phyloP scores from a whole-genome alignment of 805 yeast species.

The Candida nanaspora region DNA sequence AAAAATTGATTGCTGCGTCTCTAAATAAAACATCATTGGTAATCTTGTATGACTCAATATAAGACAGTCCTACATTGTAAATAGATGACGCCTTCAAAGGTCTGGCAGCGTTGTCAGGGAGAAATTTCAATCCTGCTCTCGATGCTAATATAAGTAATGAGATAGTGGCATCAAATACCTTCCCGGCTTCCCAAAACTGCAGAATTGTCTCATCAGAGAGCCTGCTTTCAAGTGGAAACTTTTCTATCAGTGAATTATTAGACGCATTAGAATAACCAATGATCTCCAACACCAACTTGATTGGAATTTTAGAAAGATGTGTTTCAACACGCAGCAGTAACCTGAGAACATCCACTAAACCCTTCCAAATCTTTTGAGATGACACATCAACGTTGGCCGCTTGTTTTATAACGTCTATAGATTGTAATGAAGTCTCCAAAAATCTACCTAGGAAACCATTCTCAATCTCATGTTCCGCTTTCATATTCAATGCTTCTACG shows the following conservation, averaged over 20 bases:
- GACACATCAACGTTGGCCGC: conserved; percentile 15
- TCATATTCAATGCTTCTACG: conserved; percentile 48
- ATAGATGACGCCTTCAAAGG: conserved; percentile 45
- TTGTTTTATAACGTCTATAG: conserved; percentile 24
- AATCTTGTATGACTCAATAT: conserved; percentile 38
- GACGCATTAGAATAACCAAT: neutral
- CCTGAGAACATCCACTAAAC: conserved; percentile 49
- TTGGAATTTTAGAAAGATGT: conserved; percentile 43
- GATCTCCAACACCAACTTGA: conserved; percentile 27
- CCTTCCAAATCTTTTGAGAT: conserved; percentile 61
- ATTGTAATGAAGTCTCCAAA: conserved; percentile 32
- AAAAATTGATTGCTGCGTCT: conserved; percentile 44
- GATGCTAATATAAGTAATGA: conserved; percentile 37
- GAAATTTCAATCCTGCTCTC: conserved; percentile 32
- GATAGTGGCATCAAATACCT: conserved; percentile 6
- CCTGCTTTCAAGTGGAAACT: conserved; percentile 18
- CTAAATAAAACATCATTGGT: conserved; percentile 21
- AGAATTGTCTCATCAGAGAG: neutral
- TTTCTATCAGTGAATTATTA: neutral
- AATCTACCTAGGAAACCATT: conserved; percentile 70
- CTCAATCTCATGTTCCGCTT: conserved; percentile 42
- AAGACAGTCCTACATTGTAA: conserved; percentile 69
- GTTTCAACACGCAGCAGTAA: conserved; percentile 51
- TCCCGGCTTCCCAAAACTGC: neutral
- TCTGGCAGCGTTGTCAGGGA: conserved; percentile 35